Base-by-base conservation (phyloP, 1,139 yeast genomes). In the Protomyces pachydermus region DNA sequence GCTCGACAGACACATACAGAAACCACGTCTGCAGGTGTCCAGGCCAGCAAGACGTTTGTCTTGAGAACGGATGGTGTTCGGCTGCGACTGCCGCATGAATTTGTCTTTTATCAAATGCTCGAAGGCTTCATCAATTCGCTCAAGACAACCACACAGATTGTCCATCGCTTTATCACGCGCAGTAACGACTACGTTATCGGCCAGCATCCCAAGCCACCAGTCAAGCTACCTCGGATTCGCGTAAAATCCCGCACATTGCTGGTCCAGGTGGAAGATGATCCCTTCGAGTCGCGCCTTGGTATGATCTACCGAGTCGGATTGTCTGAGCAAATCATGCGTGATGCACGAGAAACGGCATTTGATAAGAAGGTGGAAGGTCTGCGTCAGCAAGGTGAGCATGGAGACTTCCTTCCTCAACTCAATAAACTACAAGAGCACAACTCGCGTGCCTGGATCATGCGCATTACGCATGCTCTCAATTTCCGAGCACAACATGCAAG, bases 241-340 rank as follows among this genome's bases (percentile, higher is more conserved):
- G 60, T 90, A 12, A 77, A 73, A 61, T 75, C 91, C 0, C 76
- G 79, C 4, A 76, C 77, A 35, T 70, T 88, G 5, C 71, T 80
- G 1, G 76, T 86, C 57, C 72, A 76, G 10, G 77, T 86, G 75
- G 90, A 85, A 66, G 97, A 91, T 75, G 97, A 91, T 74, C 90
- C 95, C 4, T 90, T 93, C 73, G 98, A 91, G 74, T 76, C 87
- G 1, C 87, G 90, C 69, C 75, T 91, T 65, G 83, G 83, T 52
- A 81, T 87, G 81, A 85, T 88, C 32, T 88, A 83, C 74, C 93
- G 88, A 71, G 80, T 89, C 39, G 97, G 97, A 1, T 69, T 81
- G 60, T 75, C 82, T 3, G 97, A 90, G 71, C 96, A 88, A 71
- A 78, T 82, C 65, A 79, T 81, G 65, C 77, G 97, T 61, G 66